Evolutionary conservation across 805 yeast species (phyloP).

Genomic region (Dipodascus geniculatus): DNA sequence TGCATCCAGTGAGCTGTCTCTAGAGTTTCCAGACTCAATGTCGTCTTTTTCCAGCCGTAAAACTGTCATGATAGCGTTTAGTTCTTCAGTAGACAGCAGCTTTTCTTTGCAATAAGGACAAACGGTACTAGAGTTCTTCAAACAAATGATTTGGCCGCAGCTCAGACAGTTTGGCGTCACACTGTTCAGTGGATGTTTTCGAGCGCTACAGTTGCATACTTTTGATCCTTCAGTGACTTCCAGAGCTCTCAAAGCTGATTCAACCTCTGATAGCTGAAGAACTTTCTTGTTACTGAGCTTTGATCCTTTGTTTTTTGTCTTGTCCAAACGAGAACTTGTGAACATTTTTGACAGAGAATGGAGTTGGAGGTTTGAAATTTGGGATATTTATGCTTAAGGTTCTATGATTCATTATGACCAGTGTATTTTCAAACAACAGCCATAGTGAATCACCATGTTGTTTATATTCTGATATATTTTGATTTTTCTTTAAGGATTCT

Average conservation of each 20-base stretch:
- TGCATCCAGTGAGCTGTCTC: slow-evolving; percentile 33
- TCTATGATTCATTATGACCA: background rate
- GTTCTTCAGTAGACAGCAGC: slow-evolving; percentile 52
- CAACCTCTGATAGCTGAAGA: slow-evolving; percentile 52
- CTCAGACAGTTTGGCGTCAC: slow-evolving; percentile 87
- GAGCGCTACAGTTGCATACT: slow-evolving; percentile 73
- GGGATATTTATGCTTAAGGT: background rate
- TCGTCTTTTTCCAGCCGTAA: slow-evolving; percentile 43
- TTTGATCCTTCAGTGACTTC: slow-evolving; percentile 27
- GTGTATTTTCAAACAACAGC: background rate
- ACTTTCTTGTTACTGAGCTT: slow-evolving; percentile 29
- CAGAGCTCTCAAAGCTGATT: slow-evolving; percentile 44
- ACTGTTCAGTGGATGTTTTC: slow-evolving; percentile 77
- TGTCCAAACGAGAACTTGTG: background rate
- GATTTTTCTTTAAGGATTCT: no score
- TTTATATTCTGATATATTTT: background rate
- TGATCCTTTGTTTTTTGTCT: background rate
- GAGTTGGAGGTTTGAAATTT: background rate
- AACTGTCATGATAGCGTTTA: slow-evolving; percentile 40
- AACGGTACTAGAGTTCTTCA: slow-evolving; percentile 80
- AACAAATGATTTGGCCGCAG: slow-evolving; percentile 91
- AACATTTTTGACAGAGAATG: background rate
- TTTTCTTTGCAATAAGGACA: slow-evolving; percentile 74
- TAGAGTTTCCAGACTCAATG: slow-evolving; percentile 25
- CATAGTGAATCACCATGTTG: background rate